Evolutionary conservation across 2,329 filamentous ascomycete species (phyloP), one percentile per base, ranked within the genome.

Genomic region (Colletotrichum musicola): DNA sequence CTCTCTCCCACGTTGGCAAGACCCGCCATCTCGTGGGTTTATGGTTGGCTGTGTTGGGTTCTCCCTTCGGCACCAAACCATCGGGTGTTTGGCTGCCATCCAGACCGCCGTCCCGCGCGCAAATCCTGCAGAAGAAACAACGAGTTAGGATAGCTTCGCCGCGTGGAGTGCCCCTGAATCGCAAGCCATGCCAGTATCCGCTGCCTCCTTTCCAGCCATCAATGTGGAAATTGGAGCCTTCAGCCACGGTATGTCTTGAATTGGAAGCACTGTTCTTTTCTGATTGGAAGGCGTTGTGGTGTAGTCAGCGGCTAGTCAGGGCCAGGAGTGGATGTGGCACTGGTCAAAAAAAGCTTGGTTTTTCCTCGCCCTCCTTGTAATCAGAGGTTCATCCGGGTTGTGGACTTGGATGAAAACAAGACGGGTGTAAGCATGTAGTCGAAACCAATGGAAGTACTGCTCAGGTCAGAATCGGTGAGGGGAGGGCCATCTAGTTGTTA

Each of bases 261-360:
- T 46, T 49, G 16, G 18, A 18, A 10, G 18, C 46, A 49, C 46
- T 18, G 20, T 10, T 14, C n/a, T 18, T 56, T 18, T 7, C 47
- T 65, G 50, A 55, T 56, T 47, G 64, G 64, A 7, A 20, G 18
- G 47, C 30, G 14, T 30, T 25, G 27, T 35, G 54, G 40, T 47
- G 14, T 47, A n/a, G 18, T 18, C 18, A 10, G n/a, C 44, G 20
- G 16, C 22, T 35, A 35, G 30, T 35, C 30, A 10, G 30, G 30
- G 30, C 61, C 47, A 38, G 35, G 20, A 30, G 50, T 25, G 22
- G 18, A 44, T 30, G 42, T 65, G 62, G 25, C 49, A 60, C 50
- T 62, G 14, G 46, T 12, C 64, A 40, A 50, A 50, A 50, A 68
- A 65, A 68, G 65, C 65, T 65, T 68, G 56, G 59, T 49, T 60